phyloP scores from a whole-genome alignment of 2,329 filamentous ascomycete genomes.

The Daldinia eschscholtzii region DNA sequence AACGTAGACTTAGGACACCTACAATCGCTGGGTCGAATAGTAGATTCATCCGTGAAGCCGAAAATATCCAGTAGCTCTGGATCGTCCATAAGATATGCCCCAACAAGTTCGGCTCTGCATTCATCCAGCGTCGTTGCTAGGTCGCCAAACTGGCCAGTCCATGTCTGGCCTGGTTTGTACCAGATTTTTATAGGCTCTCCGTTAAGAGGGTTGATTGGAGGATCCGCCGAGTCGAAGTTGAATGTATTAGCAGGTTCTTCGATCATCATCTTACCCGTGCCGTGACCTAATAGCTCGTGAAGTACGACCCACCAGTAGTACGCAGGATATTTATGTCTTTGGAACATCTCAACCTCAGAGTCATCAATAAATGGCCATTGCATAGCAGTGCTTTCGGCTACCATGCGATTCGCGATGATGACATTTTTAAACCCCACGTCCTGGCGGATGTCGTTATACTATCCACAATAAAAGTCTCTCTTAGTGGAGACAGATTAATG shows the following conservation, averaged over 20 bases:
- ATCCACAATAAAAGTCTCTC: background rate
- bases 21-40: conserved; percentile 57
- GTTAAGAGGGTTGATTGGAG: conserved; percentile 68
- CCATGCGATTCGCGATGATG: conserved; percentile 69
- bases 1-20: conserved; percentile 33
- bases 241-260: conserved; percentile 65
- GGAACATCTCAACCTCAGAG: conserved; percentile 71
- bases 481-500: background rate
- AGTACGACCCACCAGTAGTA: conserved; percentile 78
- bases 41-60: conserved; percentile 54
- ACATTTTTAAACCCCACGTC: conserved; percentile 75
- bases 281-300: conserved; percentile 75
- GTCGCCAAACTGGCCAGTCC: conserved; percentile 70
- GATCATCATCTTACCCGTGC: conserved; percentile 71
- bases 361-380: conserved; percentile 69
- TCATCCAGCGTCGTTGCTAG: conserved; percentile 73
- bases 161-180: conserved; percentile 74
- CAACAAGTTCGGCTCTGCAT: conserved; percentile 59
- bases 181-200: conserved; percentile 65
- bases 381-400: conserved; percentile 61
- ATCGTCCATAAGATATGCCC: conserved; percentile 60
- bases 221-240: conserved; percentile 71
- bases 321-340: conserved; percentile 72
- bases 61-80: conserved; percentile 58
- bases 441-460: conserved; percentile 70